Evolutionary conservation across 192 early-diverging fungal species (phyloP).

Genomic region (Umbelopsis isabellina): DNA sequence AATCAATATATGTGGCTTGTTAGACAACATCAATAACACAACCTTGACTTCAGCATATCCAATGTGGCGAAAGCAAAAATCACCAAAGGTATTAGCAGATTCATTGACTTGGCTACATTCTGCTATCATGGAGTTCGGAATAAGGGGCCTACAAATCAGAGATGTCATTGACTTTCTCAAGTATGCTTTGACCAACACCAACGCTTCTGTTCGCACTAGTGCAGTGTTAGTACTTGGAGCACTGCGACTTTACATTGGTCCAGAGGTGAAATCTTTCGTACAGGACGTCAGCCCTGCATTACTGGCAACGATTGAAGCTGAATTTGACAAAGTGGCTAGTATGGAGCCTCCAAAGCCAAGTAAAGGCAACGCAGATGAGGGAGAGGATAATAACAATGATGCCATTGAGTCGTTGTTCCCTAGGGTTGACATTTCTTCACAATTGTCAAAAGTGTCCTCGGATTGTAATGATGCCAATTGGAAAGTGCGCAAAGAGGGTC

Average conservation of each 20-base stretch:
- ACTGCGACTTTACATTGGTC: slow-evolving; percentile 80
- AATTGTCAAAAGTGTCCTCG: slow-evolving; percentile 61
- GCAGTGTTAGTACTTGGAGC: slow-evolving; percentile 83
- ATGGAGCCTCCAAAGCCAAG: slow-evolving; percentile 66
- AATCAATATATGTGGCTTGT: not conserved
- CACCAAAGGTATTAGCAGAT: slow-evolving; percentile 90
- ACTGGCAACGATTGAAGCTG: slow-evolving; percentile 84
- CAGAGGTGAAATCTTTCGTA: slow-evolving; percentile 82
- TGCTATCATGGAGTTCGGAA: slow-evolving; percentile 90
- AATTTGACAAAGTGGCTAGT: slow-evolving; percentile 88
- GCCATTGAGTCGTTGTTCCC: slow-evolving; percentile 86
- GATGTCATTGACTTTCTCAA: slow-evolving; percentile 88
- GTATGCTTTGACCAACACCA: slow-evolving; percentile 78
- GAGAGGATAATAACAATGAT: slow-evolving; percentile 44
- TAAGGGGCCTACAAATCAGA: slow-evolving; percentile 72
- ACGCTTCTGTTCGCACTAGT: slow-evolving; percentile 78
- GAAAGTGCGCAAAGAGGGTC: slow-evolving; percentile 90
- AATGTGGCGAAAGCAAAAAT: slow-evolving; percentile 77
- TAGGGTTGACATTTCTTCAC: slow-evolving; percentile 75
- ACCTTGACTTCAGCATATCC: slow-evolving; percentile 60
- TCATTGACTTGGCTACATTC: slow-evolving; percentile 85
- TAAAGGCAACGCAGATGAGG: slow-evolving; percentile 44
- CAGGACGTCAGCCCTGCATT: slow-evolving; percentile 86
- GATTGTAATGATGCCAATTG: slow-evolving; percentile 84
- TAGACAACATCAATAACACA: not conserved